Base-by-base conservation (phyloP, 2,329 filamentous ascomycete species). In the Biscogniauxia sp. region DNA sequence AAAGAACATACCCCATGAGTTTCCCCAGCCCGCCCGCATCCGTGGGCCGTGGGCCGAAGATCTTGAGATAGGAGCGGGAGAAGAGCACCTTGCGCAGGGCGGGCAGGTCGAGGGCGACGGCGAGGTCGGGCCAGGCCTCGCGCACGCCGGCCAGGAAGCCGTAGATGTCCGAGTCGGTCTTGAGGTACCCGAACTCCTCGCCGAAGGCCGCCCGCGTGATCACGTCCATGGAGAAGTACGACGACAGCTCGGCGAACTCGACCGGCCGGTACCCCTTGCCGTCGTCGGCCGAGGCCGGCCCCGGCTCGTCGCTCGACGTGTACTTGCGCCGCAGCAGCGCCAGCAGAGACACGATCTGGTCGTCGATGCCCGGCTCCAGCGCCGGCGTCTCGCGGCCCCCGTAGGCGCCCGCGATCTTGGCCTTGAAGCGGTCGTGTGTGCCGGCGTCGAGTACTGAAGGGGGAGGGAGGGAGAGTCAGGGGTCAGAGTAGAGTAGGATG, bases 191-290 rank as follows among this genome's bases (percentile, higher is more conserved):
- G 53, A 71, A 70, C 26, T 68, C 68, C 37, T 66, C 61, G 11
- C 69, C 69, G 13, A 68, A 68, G 3, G 65, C 66, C 51, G 64
- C 50, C 7, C 60, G 61, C 1, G 69, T 68, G 23, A 71, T 70
- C 6, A 65, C 59, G 37, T 71, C 69, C 13, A 70, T 53, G 23
- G 66, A 64, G 32, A 68, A 71, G 25, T 62, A 63, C 50, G 54
- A 59, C 8, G 64, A 45, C 13, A 61, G 45, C 28, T 60, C 54
- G 19, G 63, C 60, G 7, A 70, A 57, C 20, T 70, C 69, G 37
- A 69, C 53, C 13, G 61, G 37, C 52, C 41, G 20, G 9, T 26
- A n/a, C 58, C 57, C 20, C 23, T 20, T 13, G 32, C 15, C 5
- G 3, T 3, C 53, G 55, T 5, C 49, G 4, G 63, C 23, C 20